A percentile compares a stretch with the other conserved stretches of the same genome.
Conservation (phyloP, 2,329 filamentous ascomycete genomes). For the Colletotrichum truncatum region DNA sequence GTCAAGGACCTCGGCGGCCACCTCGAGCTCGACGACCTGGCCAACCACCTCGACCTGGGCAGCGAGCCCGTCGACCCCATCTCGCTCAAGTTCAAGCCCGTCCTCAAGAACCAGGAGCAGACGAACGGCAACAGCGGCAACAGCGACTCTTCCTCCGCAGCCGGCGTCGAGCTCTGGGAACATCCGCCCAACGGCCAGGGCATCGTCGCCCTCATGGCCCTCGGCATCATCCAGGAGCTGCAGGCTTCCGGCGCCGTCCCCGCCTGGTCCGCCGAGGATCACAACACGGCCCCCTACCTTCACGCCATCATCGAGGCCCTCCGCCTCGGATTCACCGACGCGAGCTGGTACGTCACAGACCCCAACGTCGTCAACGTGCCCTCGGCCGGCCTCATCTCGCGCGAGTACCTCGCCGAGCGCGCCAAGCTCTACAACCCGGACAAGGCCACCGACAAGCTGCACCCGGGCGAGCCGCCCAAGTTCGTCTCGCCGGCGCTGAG, state of each 20-base stretch:
- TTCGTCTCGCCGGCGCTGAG: constrained; percentile 77
- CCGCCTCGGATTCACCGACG: constrained; percentile 90
- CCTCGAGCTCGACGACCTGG: constrained; percentile 81
- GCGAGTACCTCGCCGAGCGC: constrained; percentile 78
- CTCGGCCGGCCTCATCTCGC: constrained; percentile 72
- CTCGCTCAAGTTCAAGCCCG: constrained; percentile 73
- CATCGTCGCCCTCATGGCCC: constrained; percentile 91
- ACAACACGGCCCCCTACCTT: constrained; percentile 84
- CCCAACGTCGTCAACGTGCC: constrained; percentile 79
- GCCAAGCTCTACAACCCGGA: constrained; percentile 65
- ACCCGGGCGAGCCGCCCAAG: constrained; percentile 67
- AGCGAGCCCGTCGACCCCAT: constrained; percentile 88
- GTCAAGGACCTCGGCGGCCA: constrained; percentile 80
- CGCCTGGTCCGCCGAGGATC: constrained; percentile 73
- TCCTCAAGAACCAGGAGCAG: constrained; percentile 6
- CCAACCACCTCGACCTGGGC: constrained; percentile 73
- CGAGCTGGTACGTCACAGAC: constrained; percentile 89
- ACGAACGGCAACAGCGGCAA: constrained; percentile 46
- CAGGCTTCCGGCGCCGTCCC: constrained; percentile 80
- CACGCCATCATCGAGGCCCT: constrained; percentile 90
- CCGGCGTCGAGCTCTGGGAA: constrained; percentile 84
- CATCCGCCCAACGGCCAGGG: constrained; percentile 97
- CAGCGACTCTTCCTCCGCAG: too few relatives aligned
- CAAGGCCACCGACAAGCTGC: constrained; percentile 67
- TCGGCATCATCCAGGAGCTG: constrained; percentile 90